A percentile compares a stretch with the other conserved stretches of the same genome.
Evolutionary conservation across 352 stramenopile species (phyloP).

Genomic region (Phytophthora europaea): DNA sequence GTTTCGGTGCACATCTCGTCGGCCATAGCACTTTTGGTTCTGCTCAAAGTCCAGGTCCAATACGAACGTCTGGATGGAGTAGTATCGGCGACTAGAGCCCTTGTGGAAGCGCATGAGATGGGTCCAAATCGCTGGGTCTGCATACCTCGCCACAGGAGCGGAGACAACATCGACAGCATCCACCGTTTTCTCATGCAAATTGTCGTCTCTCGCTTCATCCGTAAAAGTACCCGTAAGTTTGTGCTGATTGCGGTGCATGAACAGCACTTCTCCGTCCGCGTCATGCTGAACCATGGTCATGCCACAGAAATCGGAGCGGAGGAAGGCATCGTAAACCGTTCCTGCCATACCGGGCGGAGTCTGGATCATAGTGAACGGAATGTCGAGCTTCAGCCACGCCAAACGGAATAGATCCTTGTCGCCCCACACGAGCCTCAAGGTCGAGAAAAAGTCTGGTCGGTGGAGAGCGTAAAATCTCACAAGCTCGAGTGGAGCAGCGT

Average conservation of each 20-base stretch:
- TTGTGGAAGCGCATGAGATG: slow-evolving; percentile 67
- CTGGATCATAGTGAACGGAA: slow-evolving; percentile 64
- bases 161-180: neutral
- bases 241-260: slow-evolving; percentile 60
- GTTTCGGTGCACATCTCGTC: slow-evolving; percentile 36
- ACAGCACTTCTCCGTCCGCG: slow-evolving; percentile 43
- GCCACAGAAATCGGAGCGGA: slow-evolving; percentile 57
- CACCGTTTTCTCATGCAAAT: slow-evolving; percentile 15
- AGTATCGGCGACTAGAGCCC: slow-evolving; percentile 36
- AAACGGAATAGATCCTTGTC: slow-evolving; percentile 64
- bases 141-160: slow-evolving; percentile 11
- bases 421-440: slow-evolving; percentile 40
- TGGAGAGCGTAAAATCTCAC: slow-evolving; percentile 48
- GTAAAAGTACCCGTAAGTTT: slow-evolving; percentile 45
- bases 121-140: slow-evolving; percentile 66
- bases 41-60: slow-evolving; percentile 35
- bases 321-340: slow-evolving; percentile 22
- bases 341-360: slow-evolving; percentile 53
- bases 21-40: slow-evolving; percentile 64
- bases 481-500: slow-evolving; percentile 30
- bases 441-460: slow-evolving; percentile 39
- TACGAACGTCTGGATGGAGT: slow-evolving; percentile 54
- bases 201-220: neutral
- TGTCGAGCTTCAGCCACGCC: slow-evolving; percentile 58
- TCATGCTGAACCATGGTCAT: slow-evolving; percentile 53